Percentiles rank a stretch among this genome's conserved stretches.
phyloP scores from a whole-genome alignment of 1,284 basidiomycete genomes.

The Apiotrichum mycotoxinovorans region DNA sequence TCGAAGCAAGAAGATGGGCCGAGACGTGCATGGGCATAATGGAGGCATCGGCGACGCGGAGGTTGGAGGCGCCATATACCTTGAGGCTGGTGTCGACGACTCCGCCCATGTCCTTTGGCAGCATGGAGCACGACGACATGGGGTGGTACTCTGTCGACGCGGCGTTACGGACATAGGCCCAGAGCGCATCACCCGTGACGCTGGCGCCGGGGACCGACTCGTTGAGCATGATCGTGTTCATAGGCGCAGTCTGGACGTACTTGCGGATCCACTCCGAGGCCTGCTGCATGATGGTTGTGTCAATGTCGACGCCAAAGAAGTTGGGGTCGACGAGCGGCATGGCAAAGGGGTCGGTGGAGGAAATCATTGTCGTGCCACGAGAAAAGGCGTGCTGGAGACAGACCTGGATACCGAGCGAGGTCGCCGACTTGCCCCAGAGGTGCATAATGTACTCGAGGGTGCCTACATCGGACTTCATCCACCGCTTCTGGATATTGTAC shows the following conservation, averaged over 20 bases:
- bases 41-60: slow-evolving; percentile 53
- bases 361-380: slow-evolving; percentile 53
- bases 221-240: slow-evolving; percentile 28
- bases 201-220: slow-evolving; percentile 24
- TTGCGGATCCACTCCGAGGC: slow-evolving; percentile 36
- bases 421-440: slow-evolving; percentile 28
- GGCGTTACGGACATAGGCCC: slow-evolving; percentile 38
- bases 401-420: slow-evolving; percentile 30
- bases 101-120: slow-evolving; percentile 60
- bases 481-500: slow-evolving; percentile 34
- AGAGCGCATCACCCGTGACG: slow-evolving; percentile 26
- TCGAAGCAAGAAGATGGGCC: slow-evolving; percentile 51
- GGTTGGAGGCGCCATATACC: slow-evolving; percentile 61
- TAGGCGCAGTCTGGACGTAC: slow-evolving; percentile 31
- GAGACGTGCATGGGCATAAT: slow-evolving; percentile 52
- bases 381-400: slow-evolving; percentile 48
- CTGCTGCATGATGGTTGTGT: slow-evolving; percentile 38
- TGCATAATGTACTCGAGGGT: slow-evolving; percentile 46
- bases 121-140: slow-evolving; percentile 62
- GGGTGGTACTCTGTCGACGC: slow-evolving; percentile 57
- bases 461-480: slow-evolving; percentile 35
- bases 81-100: slow-evolving; percentile 62
- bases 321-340: slow-evolving; percentile 61
- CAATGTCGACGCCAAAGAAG: slow-evolving; percentile 54
- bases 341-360: slow-evolving; percentile 57